Base-by-base conservation (phyloP, 495 filamentous ascomycete genomes). In the Darksidea phi region DNA sequence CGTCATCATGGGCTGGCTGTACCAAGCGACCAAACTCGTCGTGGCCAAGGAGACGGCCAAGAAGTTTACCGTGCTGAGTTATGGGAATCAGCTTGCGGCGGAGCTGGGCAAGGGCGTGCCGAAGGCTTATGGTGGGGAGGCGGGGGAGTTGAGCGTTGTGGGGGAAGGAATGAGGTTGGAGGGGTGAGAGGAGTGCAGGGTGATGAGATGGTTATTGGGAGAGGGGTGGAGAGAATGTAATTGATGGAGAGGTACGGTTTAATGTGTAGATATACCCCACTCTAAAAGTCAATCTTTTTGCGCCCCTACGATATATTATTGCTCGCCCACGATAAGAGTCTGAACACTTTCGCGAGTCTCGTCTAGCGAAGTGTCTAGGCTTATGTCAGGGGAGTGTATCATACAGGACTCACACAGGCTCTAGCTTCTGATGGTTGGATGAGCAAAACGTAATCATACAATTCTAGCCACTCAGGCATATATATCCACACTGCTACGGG, bases 1-100 rank as follows among this genome's bases (percentile, higher is more conserved):
- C 0, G 72, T 83, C 52, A 76, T 95, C 67, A 95, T 95, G 91
- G 86, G 87, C 47, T 95, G 91, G 83, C 79, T 95, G 71, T 96
- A 87, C 70, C 74, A 74, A 26, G 78, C 86, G 52, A 88, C 95
- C 78, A 95, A 91, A 80, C 72, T 89, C 20, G 82, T 96, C 69
- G 74, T 94, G 43, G 83, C 84, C 57, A 78, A 82, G 66, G 89
- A 90, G 74, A 95, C 89, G 2, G 79, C 86, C 64, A 88, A 86
- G 79, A 95, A 95, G 76, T 89, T 95, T 74, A 86, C 87, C 58
- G 87, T 88, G 52, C 82, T 96, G 77, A 81, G 82, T 32, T 88
- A 90, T 68, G 90, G 90, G 20, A 78, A 70, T n/a, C 82, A 81
- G 52, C 76, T 96, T 41, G 84, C 81, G 13, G 75, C 75, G 21